Base-by-base conservation (phyloP, 192 early-diverging fungal species). In the Dissophora ornata region DNA sequence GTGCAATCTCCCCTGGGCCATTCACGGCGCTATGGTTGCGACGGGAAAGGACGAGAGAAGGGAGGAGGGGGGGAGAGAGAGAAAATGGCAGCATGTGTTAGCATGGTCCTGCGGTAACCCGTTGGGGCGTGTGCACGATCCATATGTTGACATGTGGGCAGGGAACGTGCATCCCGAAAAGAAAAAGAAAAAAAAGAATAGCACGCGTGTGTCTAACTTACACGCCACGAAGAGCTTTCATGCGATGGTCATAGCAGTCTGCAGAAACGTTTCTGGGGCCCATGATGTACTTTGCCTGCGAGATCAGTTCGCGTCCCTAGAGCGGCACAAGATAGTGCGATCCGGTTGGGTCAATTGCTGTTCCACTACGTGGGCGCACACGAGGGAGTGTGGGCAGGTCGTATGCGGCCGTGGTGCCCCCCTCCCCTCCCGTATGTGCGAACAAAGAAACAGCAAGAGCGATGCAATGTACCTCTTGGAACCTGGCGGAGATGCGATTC, bases 201-300 rank as follows among this genome's bases (percentile, higher is more conserved):
- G n/a, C 9, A 45, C 18, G 12, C 18, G 9, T n/a, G 44, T n/a
- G 18, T 21, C 10, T 8, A 11, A 57, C 73, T 34, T 67, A 77
- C 73, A 77, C 54, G 51, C 73, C 73, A 15, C 59, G 64, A 45
- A 77, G 55, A 29, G 73, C 73, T 38, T 67, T 77, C 73, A 77
- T 77, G 1, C 73, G 73, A 36, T 47, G 64, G 33, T 77, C 73
- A 36, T 77, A 77, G 24, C 73, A 77, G 30, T 77, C 73, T 41
- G 64, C 49, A 28, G 73, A 77, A 10, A 77, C 73, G 42, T 77
- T 77, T 40, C 46, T 54, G 21, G 73, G 73, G 0, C 73, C 73
- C 73, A 77, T 77, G 45, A 67, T 67, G 19, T 77, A 77, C 57
- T 77, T 77, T 47, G 73, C 73, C 25, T 77, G 51, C 2, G 73